Evolutionary conservation across 129 eudicot genomes (phyloP).

Genomic region (Saussurea involucrata): DNA sequence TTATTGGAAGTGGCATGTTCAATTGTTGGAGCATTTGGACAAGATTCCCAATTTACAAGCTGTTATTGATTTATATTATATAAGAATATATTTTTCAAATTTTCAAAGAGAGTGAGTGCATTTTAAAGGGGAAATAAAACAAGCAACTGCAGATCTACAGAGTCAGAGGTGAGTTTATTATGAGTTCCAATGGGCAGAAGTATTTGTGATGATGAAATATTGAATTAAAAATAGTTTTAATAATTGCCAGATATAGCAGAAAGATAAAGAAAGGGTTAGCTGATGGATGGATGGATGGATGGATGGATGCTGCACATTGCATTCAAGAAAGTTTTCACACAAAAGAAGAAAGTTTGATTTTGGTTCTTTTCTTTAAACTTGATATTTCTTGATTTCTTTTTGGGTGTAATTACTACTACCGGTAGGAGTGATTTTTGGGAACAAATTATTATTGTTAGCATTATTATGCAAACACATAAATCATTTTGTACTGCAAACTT

Average conservation of each 20-base stretch:
- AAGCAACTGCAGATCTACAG: conserved; percentile 7
- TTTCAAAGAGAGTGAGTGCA: too few relatives aligned
- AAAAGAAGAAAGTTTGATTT: conserved; percentile 3
- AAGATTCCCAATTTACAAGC: conserved; percentile 50
- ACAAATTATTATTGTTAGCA: too few relatives aligned
- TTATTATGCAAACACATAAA: conserved; percentile 25
- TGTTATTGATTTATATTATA: conserved; percentile 43
- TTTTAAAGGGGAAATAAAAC: conserved; percentile 20
- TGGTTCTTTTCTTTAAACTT: background rate
- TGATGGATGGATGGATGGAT: too few relatives aligned
- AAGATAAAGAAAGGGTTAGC: conserved; percentile 9
- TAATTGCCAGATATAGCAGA: background rate
- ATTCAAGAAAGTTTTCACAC: conserved; percentile 18
- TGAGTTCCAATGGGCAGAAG: background rate
- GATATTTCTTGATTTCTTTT: conserved; percentile 16
- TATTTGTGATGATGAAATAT: background rate
- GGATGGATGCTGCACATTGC: conserved; percentile 23
- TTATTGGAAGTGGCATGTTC: conserved; percentile 78
- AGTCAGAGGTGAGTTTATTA: conserved; percentile 20
- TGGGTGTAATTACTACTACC: conserved; percentile 30
- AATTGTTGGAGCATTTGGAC: conserved; percentile 66
- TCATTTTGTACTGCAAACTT: conserved; percentile 14
- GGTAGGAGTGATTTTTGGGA: conserved; percentile 17
- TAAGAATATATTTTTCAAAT: conserved; percentile 15
- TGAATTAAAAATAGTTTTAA: background rate